A percentile compares a stretch with the other conserved stretches of the same genome.
Conservation (phyloP, 345 rosid species). For the Arabis hirsuta region DNA sequence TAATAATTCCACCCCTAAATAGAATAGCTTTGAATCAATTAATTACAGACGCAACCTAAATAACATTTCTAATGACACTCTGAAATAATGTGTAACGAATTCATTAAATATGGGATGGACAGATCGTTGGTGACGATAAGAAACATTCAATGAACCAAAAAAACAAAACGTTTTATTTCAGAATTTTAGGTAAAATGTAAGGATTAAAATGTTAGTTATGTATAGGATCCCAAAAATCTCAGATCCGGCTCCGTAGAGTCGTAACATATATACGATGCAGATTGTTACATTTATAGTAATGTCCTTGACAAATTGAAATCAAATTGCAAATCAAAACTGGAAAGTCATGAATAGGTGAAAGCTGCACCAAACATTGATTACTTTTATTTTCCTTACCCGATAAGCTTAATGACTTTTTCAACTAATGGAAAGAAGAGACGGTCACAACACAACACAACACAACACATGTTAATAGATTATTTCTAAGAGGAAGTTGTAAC, state of each 20-base stretch:
- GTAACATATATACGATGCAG: constrained; percentile 5
- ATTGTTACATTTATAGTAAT: constrained; percentile 3
- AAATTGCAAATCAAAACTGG: background rate
- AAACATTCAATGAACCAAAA: constrained; percentile 4
- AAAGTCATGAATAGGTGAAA: constrained; percentile 25
- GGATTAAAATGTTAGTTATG: background rate
- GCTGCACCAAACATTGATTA: constrained; percentile 21
- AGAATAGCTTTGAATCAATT: too few relatives aligned
- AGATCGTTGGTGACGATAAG: background rate
- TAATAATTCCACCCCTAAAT: too few relatives aligned
- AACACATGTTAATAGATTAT: constrained; percentile 1
- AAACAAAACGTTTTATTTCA: background rate
- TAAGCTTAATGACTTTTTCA: constrained; percentile 12
- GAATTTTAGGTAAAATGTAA: too few relatives aligned
- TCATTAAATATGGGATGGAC: background rate
- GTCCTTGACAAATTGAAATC: constrained; percentile 4
- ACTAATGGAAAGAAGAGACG: constrained; percentile 16
- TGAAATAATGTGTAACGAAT: too few relatives aligned
- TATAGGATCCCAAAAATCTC: too few relatives aligned
- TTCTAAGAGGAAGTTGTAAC: background rate
- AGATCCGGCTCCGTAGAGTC: background rate
- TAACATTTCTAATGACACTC: too few relatives aligned
- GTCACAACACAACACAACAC: background rate
- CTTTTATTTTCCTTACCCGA: background rate
- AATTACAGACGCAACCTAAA: too few relatives aligned